Conservation (phyloP, 192 early-diverging fungal genomes). For the Backusella psychrophila region DNA sequence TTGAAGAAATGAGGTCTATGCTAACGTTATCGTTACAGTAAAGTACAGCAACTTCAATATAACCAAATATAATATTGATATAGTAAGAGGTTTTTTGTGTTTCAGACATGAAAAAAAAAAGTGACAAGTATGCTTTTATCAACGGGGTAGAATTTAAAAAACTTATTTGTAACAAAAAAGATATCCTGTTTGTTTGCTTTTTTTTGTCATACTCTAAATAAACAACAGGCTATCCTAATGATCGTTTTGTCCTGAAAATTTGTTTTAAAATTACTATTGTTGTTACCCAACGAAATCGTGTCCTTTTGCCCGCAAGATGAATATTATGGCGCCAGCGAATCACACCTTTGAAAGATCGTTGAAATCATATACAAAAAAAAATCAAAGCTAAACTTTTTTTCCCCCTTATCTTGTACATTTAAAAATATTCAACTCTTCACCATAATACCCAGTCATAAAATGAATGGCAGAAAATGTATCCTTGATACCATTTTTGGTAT, state of each 20-base stretch:
- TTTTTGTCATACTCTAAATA: neutral
- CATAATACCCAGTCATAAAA: neutral
- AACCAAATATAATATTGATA: neutral
- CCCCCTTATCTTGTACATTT: neutral
- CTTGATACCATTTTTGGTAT: neutral
- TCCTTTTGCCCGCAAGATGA: neutral
- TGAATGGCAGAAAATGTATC: neutral
- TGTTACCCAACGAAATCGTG: neutral
- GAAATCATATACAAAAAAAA: neutral
- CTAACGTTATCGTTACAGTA: neutral
- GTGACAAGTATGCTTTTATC: neutral
- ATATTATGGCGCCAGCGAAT: neutral
- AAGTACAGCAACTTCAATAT: neutral
- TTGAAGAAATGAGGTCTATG: neutral
- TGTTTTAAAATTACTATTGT: neutral
- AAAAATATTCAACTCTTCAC: neutral
- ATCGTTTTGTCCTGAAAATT: neutral
- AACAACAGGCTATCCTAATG: neutral
- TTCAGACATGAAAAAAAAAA: neutral
- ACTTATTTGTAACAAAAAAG: neutral
- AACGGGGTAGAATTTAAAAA: neutral
- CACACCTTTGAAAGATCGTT: neutral
- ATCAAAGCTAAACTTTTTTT: neutral
- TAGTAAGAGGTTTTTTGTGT: neutral
- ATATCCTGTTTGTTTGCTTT: neutral